Base-by-base conservation (phyloP, 2,329 filamentous ascomycete genomes). In the Hypoxylon sp. region DNA sequence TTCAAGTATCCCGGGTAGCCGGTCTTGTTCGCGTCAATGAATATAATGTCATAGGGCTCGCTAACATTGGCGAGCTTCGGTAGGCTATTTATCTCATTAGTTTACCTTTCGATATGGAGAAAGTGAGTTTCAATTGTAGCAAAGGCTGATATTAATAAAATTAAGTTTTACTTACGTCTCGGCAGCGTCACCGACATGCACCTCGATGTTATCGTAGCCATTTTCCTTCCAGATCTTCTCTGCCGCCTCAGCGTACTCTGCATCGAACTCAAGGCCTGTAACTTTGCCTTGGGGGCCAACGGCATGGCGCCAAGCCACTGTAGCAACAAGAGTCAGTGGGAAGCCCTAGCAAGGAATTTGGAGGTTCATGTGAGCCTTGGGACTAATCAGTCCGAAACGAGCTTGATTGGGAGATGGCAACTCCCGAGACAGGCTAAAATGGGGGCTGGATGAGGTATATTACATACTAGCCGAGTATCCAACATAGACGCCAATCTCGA, bases 1-100 rank as follows among this genome's bases (percentile, higher is more conserved):
- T 77, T 73, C 39, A 87, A 78, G 73, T 87, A 87, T 6, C 72
- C 74, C 0, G 82, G 81, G 72, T 87, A 87, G n/a, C 82, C 83
- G 0, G 80, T 77, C 77, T 87, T 87, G 63, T 87, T 80, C 24
- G 85, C 85, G 63, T 87, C 85, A 67, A 87, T 81, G 74, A 87
- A 87, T 73, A 87, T 80, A 48, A 87, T 76, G 74, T 87, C 86
- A 70, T 85, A 88, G 3, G 86, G 83, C 71, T 82, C 75, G 37
- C 75, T 62, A 63, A 76, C 71, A 65, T 62, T 47, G 15, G 81
- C 69, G 2, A 80, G 77, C 27, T 60, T 55, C 50, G 71, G 21
- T 51, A 75, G 66, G 64, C 77, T 71, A 60, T 71, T 2, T 63
- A n/a, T 3, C 11, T 21, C 17, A 48, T 70, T 50, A 62, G 54